These are phyloP conservation scores for Paulownia fortunei DNA, from an alignment of 257 asterid species.

Conservation along the genomic window DNA sequence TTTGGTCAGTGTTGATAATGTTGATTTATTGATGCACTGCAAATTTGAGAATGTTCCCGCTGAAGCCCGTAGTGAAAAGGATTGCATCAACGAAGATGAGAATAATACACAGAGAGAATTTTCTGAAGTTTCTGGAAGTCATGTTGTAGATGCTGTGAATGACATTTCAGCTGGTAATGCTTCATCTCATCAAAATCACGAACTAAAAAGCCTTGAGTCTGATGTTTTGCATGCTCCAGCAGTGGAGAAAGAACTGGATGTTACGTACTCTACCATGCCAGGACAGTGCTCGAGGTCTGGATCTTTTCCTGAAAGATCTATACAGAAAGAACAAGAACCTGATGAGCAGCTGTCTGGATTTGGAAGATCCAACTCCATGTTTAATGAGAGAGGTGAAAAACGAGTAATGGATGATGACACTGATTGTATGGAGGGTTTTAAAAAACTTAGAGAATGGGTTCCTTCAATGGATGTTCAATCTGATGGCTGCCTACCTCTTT, in stretches of 20 bases:
- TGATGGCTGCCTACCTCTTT: conserved; percentile 44
- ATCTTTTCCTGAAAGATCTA: conserved; percentile 43
- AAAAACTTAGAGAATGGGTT: conserved; percentile 60
- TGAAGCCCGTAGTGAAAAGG: conserved; percentile 58
- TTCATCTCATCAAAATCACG: conserved; percentile 45
- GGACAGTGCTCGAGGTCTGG: conserved; percentile 35
- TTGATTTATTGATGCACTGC: conserved; percentile 63
- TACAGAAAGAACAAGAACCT: conserved; percentile 42
- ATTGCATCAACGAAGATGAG: conserved; percentile 43
- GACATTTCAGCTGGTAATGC: conserved; percentile 50
- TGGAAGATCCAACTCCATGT: conserved; percentile 46
- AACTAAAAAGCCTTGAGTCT: conserved; percentile 38
- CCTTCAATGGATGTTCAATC: conserved; percentile 39
- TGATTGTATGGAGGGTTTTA: conserved; percentile 52
- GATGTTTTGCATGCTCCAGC: conserved; percentile 45
- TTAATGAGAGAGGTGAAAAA: conserved; percentile 62
- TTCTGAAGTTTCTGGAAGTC: conserved; percentile 50
- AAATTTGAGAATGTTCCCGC: conserved; percentile 69
- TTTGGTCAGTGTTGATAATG: conserved; percentile 39
- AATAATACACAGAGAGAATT: conserved; percentile 38
- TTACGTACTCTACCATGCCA: conserved; percentile 34
- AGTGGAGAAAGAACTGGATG: conserved; percentile 37
- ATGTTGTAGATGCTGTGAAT: conserved; percentile 43
- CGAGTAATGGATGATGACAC: conserved; percentile 48
- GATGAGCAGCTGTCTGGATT: conserved; percentile 46